Percentiles rank a stretch among this genome's conserved stretches.
phyloP scores from a whole-genome alignment of 2,329 filamentous ascomycete genomes.

The Sclerotinia sclerotiorum region DNA sequence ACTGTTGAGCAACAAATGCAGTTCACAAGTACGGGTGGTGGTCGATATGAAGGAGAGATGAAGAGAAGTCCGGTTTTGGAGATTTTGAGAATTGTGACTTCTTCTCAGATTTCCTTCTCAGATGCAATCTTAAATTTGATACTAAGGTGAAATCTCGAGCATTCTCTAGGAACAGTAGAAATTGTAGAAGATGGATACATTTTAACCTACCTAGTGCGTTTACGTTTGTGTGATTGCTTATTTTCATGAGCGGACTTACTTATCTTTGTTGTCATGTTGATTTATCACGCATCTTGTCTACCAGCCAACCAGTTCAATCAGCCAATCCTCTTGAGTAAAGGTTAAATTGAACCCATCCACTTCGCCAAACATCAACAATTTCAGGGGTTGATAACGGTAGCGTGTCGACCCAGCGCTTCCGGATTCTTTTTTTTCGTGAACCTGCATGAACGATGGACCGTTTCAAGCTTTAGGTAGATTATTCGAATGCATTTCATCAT shows the following conservation, averaged over 20 bases:
- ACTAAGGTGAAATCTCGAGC: not conserved
- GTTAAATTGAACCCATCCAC: not conserved
- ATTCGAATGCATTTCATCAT: not conserved
- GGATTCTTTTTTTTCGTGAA: not conserved
- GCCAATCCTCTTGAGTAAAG: not conserved
- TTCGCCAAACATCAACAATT: slow-evolving; percentile 8
- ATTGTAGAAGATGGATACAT: not conserved
- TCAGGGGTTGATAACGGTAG: slow-evolving; percentile 5
- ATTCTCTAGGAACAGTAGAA: not conserved
- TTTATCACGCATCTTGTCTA: slow-evolving; percentile 15
- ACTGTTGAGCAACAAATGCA: slow-evolving; percentile 20
- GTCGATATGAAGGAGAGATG: not conserved
- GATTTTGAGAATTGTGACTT: not conserved
- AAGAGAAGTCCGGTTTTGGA: not conserved
- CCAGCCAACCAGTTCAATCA: slow-evolving; percentile 8
- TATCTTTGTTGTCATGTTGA: slow-evolving; percentile 2
- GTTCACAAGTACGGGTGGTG: not conserved
- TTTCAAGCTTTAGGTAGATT: not conserved
- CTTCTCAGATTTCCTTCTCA: slow-evolving; percentile 1
- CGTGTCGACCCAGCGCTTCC: not conserved
- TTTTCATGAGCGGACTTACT: not conserved
- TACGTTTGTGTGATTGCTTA: slow-evolving; percentile 1
- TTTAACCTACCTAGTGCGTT: not conserved
- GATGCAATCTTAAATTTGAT: not conserved
- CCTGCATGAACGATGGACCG: slow-evolving; percentile 4